Evolutionary conservation across 495 filamentous ascomycete species (phyloP), one percentile per base, ranked within the genome.

Genomic region (Penicillium coprophilum): DNA sequence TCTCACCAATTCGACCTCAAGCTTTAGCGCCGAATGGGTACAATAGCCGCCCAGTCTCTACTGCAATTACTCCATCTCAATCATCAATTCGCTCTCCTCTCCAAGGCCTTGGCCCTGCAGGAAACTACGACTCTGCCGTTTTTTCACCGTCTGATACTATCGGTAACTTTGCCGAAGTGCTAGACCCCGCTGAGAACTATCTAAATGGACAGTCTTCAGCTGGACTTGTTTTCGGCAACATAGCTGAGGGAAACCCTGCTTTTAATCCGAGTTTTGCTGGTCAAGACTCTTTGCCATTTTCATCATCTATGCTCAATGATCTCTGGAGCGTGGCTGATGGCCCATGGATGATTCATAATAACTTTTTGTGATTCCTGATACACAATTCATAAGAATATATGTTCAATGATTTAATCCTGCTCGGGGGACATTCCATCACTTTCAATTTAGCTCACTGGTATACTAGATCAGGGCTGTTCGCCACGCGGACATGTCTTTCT

Each of bases 281-380:
- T 24, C 59, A 62, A 28, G 60, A 64, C 9, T 44, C 53, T 32
- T 45, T 62, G 6, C 56, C 63, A 0, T 70, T 70, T 24, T 56
- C 63, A 4, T 59, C 60, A 19, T 54, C 58, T 2, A 58, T 66
- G 8, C 50, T 53, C 6, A 64, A 61, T 34, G 71, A 76, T 56
- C 39, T 69, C n/a, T 74, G 73, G 71, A 76, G 67, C 59, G 65
- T 75, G 17, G 72, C 71, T 32, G 73, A 76, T 61, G 71, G 70
- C 11, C 73, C 71, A 6, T 76, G 73, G 73, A 65, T 76, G 51
- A 70, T 76, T 34, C 65, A 74, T 43, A 72, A 68, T 13, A 65
- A 65, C 56, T 60, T 65, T 5, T 15, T 54, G 12, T 53, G 23
- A 53, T 38, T 17, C 27, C 15, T 4, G 20, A 32, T 27, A 11